Conservation (phyloP, 2,329 filamentous ascomycete genomes). For the Paecilomyces dactylethromorphus region DNA sequence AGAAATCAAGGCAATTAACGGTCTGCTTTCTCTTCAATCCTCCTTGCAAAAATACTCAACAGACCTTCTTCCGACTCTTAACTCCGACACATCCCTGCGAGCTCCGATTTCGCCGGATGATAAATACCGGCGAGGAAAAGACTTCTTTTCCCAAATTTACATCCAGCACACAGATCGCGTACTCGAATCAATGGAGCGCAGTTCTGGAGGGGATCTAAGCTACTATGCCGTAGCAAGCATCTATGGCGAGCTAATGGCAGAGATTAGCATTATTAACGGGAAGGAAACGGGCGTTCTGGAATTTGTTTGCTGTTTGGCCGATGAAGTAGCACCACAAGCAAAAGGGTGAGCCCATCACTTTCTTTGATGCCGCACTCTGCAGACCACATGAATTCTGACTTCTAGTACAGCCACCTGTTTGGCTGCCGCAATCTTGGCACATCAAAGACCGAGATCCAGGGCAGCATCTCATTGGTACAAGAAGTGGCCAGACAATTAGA, state of each 20-base stretch:
- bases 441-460: constrained; percentile 10
- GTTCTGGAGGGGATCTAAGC: constrained; percentile 19
- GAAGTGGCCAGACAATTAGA: constrained; percentile 12
- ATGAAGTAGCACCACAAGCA: constrained; percentile 18
- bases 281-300: constrained; percentile 21
- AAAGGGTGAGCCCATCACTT: constrained; percentile 16
- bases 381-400: neutral
- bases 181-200: constrained; percentile 14
- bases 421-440: constrained; percentile 19
- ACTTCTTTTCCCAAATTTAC: constrained; percentile 21
- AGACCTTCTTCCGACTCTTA: constrained; percentile 6
- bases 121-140: constrained; percentile 17
- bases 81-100: constrained; percentile 13
- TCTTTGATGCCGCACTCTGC: neutral
- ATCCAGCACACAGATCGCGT: constrained; percentile 18
- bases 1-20: constrained; percentile 15
- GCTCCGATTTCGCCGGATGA: constrained; percentile 5
- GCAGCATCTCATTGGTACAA: constrained; percentile 13
- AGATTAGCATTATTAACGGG: constrained; percentile 14
- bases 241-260: constrained; percentile 21
- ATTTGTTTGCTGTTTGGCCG: constrained; percentile 22
- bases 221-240: constrained; percentile 20
- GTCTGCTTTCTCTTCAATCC: constrained; percentile 15
- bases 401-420: constrained; percentile 16
- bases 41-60: constrained; percentile 12